A percentile compares a stretch with the other conserved stretches of the same genome.
Evolutionary conservation across 352 stramenopile genomes (phyloP).

Genomic region (Phytophthora citricola): DNA sequence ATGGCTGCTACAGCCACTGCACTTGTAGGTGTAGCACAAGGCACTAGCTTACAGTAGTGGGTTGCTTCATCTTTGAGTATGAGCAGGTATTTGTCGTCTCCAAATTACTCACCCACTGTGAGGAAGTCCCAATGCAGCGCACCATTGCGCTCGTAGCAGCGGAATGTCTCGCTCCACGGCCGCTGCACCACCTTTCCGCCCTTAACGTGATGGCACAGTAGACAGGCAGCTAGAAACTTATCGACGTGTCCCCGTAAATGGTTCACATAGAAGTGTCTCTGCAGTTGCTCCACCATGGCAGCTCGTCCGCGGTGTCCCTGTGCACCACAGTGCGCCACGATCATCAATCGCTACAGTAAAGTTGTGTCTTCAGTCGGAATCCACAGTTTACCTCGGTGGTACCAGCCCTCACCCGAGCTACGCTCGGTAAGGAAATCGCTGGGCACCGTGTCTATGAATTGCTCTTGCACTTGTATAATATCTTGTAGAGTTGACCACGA

Average conservation of each 20-base stretch:
- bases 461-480: neutral
- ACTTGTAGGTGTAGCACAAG: constrained; percentile 22
- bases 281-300: neutral
- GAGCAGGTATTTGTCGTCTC: constrained; percentile 20
- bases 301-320: too few species aligned
- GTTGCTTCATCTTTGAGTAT: constrained; percentile 39
- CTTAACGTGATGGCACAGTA: constrained; percentile 7
- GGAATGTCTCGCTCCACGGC: constrained; percentile 13
- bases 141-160: too few species aligned
- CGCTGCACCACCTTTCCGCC: neutral
- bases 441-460: neutral
- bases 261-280: neutral
- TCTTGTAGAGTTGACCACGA: constrained; percentile 4
- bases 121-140: too few species aligned
- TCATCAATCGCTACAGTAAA: constrained; percentile 5
- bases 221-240: constrained; percentile 21
- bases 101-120: constrained; percentile 32
- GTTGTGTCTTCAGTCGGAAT: neutral
- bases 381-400: constrained; percentile 1
- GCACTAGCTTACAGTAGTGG: constrained; percentile 31
- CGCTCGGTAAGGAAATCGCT: neutral
- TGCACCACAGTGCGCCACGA: constrained; percentile 10
- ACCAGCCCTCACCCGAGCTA: neutral
- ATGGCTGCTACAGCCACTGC: constrained; percentile 22
- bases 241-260: constrained; percentile 4